Conservation (phyloP, 352 stramenopile genomes). For the Phytophthora tubulina region DNA sequence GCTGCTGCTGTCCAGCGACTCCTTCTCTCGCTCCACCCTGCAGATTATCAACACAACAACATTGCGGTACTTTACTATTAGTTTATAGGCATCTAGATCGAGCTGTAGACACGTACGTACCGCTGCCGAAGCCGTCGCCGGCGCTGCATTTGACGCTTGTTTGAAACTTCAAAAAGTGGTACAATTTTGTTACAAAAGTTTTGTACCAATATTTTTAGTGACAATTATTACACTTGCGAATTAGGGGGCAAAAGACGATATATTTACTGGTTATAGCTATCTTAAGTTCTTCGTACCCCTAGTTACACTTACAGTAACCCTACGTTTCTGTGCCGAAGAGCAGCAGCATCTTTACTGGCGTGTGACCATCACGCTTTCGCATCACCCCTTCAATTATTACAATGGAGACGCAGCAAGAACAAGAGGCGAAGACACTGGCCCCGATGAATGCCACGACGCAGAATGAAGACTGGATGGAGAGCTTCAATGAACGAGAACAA, state of each 20-base stretch:
- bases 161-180: slow-evolving; percentile 37
- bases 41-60: background rate
- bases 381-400: slow-evolving; percentile 18
- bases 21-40: slow-evolving; percentile 19
- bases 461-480: slow-evolving; percentile 21
- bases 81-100: background rate
- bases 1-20: slow-evolving; percentile 43
- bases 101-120: slow-evolving; percentile 17
- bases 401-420: slow-evolving; percentile 8
- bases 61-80: background rate
- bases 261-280: no score
- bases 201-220: background rate
- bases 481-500: slow-evolving; percentile 33
- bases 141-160: slow-evolving; percentile 24
- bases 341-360: no score
- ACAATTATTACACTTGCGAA: slow-evolving; percentile 6
- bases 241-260: no score
- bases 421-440: slow-evolving; percentile 18
- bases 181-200: background rate
- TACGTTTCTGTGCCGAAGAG: no score
- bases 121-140: slow-evolving; percentile 39
- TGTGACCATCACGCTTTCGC: no score
- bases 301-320: no score
- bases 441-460: background rate
- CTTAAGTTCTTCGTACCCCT: no score